Evolutionary conservation across 192 early-diverging fungal genomes (phyloP), one percentile per base, ranked within the genome.

Genomic region (Podila horticola): DNA sequence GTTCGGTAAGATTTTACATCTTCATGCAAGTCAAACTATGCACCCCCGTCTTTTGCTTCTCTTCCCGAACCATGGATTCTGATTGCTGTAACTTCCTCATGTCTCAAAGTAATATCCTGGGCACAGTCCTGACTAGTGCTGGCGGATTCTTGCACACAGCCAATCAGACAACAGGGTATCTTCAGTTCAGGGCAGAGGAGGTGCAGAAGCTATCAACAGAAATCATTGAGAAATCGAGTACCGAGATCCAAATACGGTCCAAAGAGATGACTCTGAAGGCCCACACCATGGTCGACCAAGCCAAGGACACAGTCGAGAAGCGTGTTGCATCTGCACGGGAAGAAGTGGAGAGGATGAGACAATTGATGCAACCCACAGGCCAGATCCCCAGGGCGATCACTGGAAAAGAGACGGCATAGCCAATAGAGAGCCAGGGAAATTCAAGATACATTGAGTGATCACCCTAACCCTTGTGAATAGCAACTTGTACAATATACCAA

Each of bases 61-160:
- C 11, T 45, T 29, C 0, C 31, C 5, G 19, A 24, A 6, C 9
- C 52, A 11, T 26, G 8, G 12, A 26, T 12, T 55, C 52, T 55
- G 15, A 26, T 7, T 61, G 10, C 24, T 34, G 9, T 31, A 26
- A 10, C 2, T 13, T 61, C 29, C 24, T 20, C 30, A 2, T 33
- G 2, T 17, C 30, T 20, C 9, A 28, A 13, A 81, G 77, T 1
- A 81, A 84, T 26, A 66, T 87, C 8, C 64, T 90, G 36, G 88
- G 88, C 20, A 62, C 85, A 55, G 62, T 90, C 1, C 19, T 90
- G 51, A 86, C 81, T 2, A 71, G 81, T 13, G 83, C 84, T 26
- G 88, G 88, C 30, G 87, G 86, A 36, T 81, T 90, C 34, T 24
- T 90, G 10, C 73, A 84, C 64, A 75, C 85, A 13, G 88, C 88